These are phyloP conservation scores for Pythium dissimile DNA, from an alignment of 352 stramenopile genomes.

Conservation along the genomic window DNA sequence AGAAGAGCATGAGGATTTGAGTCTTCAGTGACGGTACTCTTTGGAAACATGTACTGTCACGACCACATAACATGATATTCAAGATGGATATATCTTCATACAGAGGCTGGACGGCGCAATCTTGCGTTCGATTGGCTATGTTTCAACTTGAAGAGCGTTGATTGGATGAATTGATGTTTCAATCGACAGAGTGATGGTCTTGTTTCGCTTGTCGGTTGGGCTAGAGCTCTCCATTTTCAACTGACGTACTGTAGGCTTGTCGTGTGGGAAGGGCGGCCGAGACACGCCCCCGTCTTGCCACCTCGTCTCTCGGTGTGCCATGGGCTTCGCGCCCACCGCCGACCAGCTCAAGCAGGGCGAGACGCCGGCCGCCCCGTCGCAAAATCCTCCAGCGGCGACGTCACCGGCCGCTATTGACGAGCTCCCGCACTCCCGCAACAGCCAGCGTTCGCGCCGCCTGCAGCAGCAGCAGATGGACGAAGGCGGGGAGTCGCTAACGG, in stretches of 20 bases:
- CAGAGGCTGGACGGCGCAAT: neutral
- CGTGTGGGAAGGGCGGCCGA: conserved; percentile 6
- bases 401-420: conserved; percentile 3
- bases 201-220: conserved; percentile 12
- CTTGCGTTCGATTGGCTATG: neutral
- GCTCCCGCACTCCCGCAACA: conserved; percentile 1
- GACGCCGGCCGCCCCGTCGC: neutral
- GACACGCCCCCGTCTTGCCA: neutral
- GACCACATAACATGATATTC: neutral
- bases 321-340: conserved; percentile 16
- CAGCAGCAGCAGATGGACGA: conserved; percentile 8
- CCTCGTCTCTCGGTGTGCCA: neutral
- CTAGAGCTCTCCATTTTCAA: conserved; percentile 9
- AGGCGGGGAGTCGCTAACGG: neutral
- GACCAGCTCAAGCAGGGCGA: conserved; percentile 7
- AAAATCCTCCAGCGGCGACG: neutral
- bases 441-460: conserved; percentile 6
- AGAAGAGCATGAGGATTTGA: neutral
- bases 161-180: conserved; percentile 6
- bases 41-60: neutral
- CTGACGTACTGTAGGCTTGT: neutral
- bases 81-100: neutral
- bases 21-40: neutral
- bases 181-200: conserved; percentile 13
- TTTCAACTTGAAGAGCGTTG: neutral